Conservation (phyloP, 208 protist genomes). For the Phytomonas francai region DNA sequence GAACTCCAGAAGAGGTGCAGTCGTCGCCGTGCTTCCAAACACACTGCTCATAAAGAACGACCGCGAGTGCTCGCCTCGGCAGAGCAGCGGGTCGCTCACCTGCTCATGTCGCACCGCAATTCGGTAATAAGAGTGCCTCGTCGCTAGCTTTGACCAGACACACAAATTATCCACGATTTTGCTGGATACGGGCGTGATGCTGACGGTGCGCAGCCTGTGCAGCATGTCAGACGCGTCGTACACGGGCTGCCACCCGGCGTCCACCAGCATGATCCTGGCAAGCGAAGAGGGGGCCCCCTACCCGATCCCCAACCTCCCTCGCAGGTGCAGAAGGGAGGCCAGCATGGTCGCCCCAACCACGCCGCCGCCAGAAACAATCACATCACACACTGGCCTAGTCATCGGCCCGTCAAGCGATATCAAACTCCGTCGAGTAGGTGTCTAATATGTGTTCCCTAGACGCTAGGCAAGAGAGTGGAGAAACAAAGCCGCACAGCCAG, state of each 20-base stretch:
- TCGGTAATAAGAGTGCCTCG: slow-evolving; percentile 83
- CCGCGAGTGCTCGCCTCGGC: slow-evolving; percentile 24
- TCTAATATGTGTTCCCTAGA: too few relatives aligned
- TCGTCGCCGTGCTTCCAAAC: slow-evolving; percentile 28
- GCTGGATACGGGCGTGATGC: slow-evolving; percentile 74
- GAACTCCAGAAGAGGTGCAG: slow-evolving; percentile 71
- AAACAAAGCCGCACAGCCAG: too few relatives aligned
- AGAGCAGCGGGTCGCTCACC: slow-evolving; percentile 46
- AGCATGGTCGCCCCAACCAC: slow-evolving; percentile 66
- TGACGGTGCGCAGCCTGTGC: slow-evolving; percentile 70
- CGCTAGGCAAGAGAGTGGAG: too few relatives aligned
- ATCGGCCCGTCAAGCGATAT: too few relatives aligned
- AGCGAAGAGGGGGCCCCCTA: slow-evolving; percentile 18
- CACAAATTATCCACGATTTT: slow-evolving; percentile 74
- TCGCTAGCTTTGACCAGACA: slow-evolving; percentile 53
- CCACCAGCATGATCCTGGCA: slow-evolving; percentile 49
- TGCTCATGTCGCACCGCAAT: slow-evolving; percentile 81
- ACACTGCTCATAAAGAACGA: slow-evolving; percentile 53
- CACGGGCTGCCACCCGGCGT: slow-evolving; percentile 30
- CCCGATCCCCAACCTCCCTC: slow-evolving; percentile 25
- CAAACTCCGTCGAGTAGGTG: too few relatives aligned
- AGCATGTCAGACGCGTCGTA: slow-evolving; percentile 60
- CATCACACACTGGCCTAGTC: slow-evolving; percentile 20
- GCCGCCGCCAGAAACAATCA: slow-evolving; percentile 73
- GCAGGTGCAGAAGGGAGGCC: slow-evolving; percentile 63